Percentiles rank a stretch among this genome's conserved stretches.
phyloP scores from a whole-genome alignment of 805 yeast genomes.

The Lipomyces orientalis region DNA sequence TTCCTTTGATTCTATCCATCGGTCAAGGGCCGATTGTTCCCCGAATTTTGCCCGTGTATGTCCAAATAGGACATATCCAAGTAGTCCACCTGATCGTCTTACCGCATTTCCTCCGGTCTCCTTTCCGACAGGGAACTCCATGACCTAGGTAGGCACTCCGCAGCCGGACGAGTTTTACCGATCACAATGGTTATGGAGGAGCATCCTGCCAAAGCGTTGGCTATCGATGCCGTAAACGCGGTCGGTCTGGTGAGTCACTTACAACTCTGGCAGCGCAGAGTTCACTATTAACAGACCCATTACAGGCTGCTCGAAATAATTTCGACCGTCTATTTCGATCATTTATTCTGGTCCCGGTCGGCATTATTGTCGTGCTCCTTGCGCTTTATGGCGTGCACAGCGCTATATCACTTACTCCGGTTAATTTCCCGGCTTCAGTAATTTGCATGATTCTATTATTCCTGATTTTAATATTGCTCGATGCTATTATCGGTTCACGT shows the following conservation, averaged over 20 bases:
- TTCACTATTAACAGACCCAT: conserved; percentile 15
- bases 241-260: conserved; percentile 38
- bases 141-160: background rate
- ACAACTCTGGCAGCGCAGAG: conserved; percentile 36
- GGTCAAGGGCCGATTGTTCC: no score
- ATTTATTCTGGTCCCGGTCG: conserved; percentile 56
- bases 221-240: conserved; percentile 46
- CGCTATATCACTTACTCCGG: conserved; percentile 53
- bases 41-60: no score
- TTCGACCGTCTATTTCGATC: conserved; percentile 46
- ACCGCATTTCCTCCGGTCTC: no score
- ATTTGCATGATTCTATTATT: conserved; percentile 69
- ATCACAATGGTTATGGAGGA: conserved; percentile 16
- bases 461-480: conserved; percentile 51
- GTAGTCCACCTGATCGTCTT: no score
- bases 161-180: background rate
- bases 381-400: conserved; percentile 61
- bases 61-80: no score
- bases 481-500: conserved; percentile 49
- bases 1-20: no score
- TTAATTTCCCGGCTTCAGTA: conserved; percentile 73
- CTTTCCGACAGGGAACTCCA: background rate
- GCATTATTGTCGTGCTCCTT: conserved; percentile 53
- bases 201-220: conserved; percentile 9
- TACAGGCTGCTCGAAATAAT: conserved; percentile 23